Conservation (phyloP, 192 early-diverging fungal genomes). For the Coemansia sp. region DNA sequence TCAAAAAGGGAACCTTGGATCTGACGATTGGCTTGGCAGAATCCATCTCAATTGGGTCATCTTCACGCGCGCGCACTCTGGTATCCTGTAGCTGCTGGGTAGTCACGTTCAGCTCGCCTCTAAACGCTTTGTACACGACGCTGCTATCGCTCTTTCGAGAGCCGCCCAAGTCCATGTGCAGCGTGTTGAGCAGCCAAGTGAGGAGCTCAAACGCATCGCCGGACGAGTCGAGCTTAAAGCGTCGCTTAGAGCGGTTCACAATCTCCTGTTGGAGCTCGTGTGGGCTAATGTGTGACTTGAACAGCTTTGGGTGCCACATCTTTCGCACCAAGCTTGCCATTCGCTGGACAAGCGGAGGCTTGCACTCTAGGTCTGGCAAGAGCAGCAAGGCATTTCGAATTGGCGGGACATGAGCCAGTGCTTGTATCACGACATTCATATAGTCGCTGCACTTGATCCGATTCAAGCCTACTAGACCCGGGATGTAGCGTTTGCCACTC, state of each 20-base stretch:
- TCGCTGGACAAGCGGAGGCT: constrained; percentile 66
- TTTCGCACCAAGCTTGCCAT: constrained; percentile 80
- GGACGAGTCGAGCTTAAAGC: constrained; percentile 76
- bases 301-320: constrained; percentile 89
- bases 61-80: constrained; percentile 23
- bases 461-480: constrained; percentile 92
- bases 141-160: constrained; percentile 70
- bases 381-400: constrained; percentile 80
- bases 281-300: constrained; percentile 93
- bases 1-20: constrained; percentile 68
- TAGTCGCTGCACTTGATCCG: constrained; percentile 95
- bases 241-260: constrained; percentile 71
- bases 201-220: constrained; percentile 85
- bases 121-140: constrained; percentile 80
- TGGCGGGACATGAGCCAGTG: constrained; percentile 79
- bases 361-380: constrained; percentile 18
- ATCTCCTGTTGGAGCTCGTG: constrained; percentile 96
- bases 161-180: constrained; percentile 85
- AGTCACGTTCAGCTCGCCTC: constrained; percentile 79
- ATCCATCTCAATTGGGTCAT: constrained; percentile 17
- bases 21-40: constrained; percentile 18
- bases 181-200: constrained; percentile 87
- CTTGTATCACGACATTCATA: constrained; percentile 89
- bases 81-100: constrained; percentile 59
- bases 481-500: constrained; percentile 78